A percentile compares a stretch with the other conserved stretches of the same genome.
Conservation (phyloP, 1,284 basidiomycete genomes). For the Ceratobasidium sp. region DNA sequence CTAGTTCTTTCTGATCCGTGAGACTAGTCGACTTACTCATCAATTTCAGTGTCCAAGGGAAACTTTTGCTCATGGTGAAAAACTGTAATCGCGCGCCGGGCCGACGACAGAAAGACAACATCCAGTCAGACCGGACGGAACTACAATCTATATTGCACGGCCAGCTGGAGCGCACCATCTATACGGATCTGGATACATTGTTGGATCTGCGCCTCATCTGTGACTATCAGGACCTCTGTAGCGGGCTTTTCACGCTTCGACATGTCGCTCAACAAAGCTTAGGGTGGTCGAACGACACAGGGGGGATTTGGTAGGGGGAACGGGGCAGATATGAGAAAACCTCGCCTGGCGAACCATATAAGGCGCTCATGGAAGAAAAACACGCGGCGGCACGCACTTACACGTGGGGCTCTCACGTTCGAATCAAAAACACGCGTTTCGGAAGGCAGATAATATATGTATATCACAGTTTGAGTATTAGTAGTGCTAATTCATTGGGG, state of each 20-base stretch:
- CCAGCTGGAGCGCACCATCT: conserved; percentile 24
- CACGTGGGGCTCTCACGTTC: conserved; percentile 39
- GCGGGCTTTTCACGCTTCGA: conserved; percentile 33
- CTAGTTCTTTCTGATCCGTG: conserved; percentile 23
- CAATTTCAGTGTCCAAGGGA: conserved; percentile 71
- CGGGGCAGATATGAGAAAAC: conserved; percentile 32
- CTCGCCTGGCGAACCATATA: conserved; percentile 30
- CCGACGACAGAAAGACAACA: not conserved
- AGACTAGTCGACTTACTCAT: conserved; percentile 60
- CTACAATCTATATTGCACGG: not conserved
- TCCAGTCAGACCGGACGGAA: conserved; percentile 9
- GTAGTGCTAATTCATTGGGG: not conserved
- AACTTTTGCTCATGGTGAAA: conserved; percentile 76
- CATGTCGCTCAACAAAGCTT: not conserved
- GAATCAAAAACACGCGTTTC: conserved; percentile 37
- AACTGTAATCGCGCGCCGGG: conserved; percentile 50
- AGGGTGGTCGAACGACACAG: conserved; percentile 1
- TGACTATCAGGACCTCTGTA: conserved; percentile 17
- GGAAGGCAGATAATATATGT: conserved; percentile 18
- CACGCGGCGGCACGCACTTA: conserved; percentile 37
- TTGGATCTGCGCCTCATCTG: conserved; percentile 9
- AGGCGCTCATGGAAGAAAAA: conserved; percentile 32
- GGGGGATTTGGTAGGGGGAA: conserved; percentile 16
- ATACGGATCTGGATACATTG: conserved; percentile 38
- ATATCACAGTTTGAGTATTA: conserved; percentile 26